These are phyloP conservation scores for Saturnispora kantuleensis DNA, from an alignment of 805 yeast genomes.

Conservation along the genomic window DNA sequence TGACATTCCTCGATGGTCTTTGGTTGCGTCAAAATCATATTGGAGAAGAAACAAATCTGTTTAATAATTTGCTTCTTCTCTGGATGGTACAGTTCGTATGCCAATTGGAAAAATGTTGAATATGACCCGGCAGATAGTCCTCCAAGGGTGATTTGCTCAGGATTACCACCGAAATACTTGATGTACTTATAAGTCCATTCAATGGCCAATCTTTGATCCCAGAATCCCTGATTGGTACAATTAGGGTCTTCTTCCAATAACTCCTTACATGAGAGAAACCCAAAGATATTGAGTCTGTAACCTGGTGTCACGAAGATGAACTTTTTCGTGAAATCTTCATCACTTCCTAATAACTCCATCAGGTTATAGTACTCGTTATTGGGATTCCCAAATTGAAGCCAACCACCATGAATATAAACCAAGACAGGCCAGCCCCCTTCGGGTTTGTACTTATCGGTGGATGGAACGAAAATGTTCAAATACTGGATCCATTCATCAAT, in stretches of 20 bases:
- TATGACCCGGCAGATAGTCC: constrained; percentile 41
- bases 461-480: constrained; percentile 32
- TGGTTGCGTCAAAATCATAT: constrained; percentile 30
- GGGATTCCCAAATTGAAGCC: constrained; percentile 29
- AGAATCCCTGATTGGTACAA: constrained; percentile 29
- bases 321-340: constrained; percentile 22
- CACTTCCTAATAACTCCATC: constrained; percentile 18
- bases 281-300: constrained; percentile 32
- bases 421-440: constrained; percentile 33
- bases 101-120: constrained; percentile 32
- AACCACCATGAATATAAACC: constrained; percentile 35
- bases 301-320: constrained; percentile 30
- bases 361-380: constrained; percentile 18
- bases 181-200: constrained; percentile 37
- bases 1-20: constrained; percentile 27
- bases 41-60: constrained; percentile 27
- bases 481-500: constrained; percentile 26
- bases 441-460: constrained; percentile 23
- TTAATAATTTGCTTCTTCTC: constrained; percentile 30
- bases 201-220: constrained; percentile 38
- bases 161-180: constrained; percentile 37
- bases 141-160: constrained; percentile 30
- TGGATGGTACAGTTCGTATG: constrained; percentile 34
- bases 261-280: constrained; percentile 31
- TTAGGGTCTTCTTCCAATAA: constrained; percentile 25